phyloP scores from a whole-genome alignment of 2,329 filamentous ascomycete genomes.

The Fusarium algeriense region DNA sequence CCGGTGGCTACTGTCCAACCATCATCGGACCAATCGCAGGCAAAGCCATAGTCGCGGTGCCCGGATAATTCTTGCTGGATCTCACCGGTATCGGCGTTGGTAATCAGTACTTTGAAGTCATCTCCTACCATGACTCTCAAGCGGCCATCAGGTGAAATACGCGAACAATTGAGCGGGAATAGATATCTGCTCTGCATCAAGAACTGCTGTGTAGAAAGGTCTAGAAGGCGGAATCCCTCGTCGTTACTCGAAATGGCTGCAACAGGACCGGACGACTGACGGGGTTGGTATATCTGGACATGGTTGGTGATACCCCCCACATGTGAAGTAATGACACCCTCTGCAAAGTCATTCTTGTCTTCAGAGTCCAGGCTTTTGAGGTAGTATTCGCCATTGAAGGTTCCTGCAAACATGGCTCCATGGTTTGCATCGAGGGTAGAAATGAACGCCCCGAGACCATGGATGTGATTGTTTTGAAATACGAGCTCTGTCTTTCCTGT shows the following conservation, averaged over 20 bases:
- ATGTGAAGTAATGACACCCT: constrained; percentile 63
- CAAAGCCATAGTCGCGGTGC: constrained; percentile 79
- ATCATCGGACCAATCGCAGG: constrained; percentile 84
- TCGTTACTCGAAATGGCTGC: constrained; percentile 75
- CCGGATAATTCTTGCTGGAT: constrained; percentile 69
- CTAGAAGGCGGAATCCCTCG: constrained; percentile 67
- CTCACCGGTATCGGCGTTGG: constrained; percentile 74
- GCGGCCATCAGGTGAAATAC: constrained; percentile 77
- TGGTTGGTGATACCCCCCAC: constrained; percentile 74
- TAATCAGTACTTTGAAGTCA: constrained; percentile 72
- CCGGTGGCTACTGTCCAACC: constrained; percentile 82
- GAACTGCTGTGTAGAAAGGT: constrained; percentile 70
- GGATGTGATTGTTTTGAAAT: constrained; percentile 58
- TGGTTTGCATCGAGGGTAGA: constrained; percentile 65
- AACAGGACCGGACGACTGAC: constrained; percentile 64
- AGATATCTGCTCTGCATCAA: constrained; percentile 65
- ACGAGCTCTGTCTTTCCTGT: constrained; percentile 59
- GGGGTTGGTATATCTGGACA: constrained; percentile 67
- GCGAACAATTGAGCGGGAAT: constrained; percentile 78
- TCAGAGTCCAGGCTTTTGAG: constrained; percentile 61
- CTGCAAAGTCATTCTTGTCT: constrained; percentile 51
- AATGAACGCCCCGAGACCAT: constrained; percentile 55
- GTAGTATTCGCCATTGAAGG: constrained; percentile 68
- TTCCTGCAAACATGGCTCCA: constrained; percentile 70
- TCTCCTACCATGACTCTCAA: constrained; percentile 82